Evolutionary conservation across 2,329 filamentous ascomycete genomes (phyloP), one percentile per base, ranked within the genome.

Genomic region (Chalaropsis thielavioides): DNA sequence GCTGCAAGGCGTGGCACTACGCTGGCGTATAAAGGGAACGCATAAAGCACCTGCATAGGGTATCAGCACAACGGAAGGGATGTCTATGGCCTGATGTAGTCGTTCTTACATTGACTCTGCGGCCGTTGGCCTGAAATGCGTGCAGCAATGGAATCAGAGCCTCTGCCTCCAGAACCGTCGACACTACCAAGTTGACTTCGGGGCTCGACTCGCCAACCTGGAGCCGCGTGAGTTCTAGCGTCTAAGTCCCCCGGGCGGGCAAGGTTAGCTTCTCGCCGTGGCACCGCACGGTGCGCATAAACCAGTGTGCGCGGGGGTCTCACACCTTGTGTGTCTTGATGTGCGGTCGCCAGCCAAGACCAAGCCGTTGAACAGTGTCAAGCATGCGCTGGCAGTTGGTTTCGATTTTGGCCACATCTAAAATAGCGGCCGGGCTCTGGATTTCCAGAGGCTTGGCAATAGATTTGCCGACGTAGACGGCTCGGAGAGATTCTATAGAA

Each of bases 321-420:
- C 49, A 64, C 74, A 86, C 87, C 77, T 94, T 94, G 73, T 94
- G 89, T 24, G 88, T 91, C 75, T 94, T 94, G 67, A 92, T 83
- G 72, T 94, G 89, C 0, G 87, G 85, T 66, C 89, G 79, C 77
- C 90, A 92, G 6, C 79, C 80, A 27, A 92, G 77, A 0, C 79
- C 77, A 15, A 92, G 74, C 61, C 75, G 75, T 49, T 79, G 72
- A 15, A 81, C 80, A 0, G 87, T 82, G 13, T 83, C 77, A 6
- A 90, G 80, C 87, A 94, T 92, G 43, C 82, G 78, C 67, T 78
- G 74, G 73, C 89, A 92, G 71, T 92, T 90, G 61, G 79, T 76
- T 64, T 81, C 77, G 27, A 90, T 75, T 51, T 86, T 84, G 2
- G 83, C 83, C 11, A 84, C 73, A 72, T 92, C 88, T 15, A 92